A percentile compares a stretch with the other conserved stretches of the same genome.
Evolutionary conservation across 2,329 filamentous ascomycete genomes (phyloP).

Genomic region (Dactylella cylindrospora): DNA sequence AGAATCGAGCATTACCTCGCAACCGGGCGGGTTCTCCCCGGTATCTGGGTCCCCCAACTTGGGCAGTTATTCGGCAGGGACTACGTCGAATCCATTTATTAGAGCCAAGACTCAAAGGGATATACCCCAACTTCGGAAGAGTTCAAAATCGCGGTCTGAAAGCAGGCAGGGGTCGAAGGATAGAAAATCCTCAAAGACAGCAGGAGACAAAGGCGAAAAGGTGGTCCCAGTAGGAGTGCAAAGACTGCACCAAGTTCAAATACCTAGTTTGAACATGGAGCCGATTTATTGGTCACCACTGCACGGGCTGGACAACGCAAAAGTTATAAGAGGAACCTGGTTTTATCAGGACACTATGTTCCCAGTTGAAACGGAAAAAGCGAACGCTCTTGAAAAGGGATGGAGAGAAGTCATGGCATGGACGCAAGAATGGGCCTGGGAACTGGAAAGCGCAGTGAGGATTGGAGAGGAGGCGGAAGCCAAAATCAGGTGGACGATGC

Average conservation of each 20-base stretch:
- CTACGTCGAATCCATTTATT: conserved; percentile 42
- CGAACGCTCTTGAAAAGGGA: conserved; percentile 89
- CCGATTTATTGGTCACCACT: conserved; percentile 97
- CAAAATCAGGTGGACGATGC: conserved; percentile 63
- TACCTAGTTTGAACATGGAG: conserved; percentile 83
- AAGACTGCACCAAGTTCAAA: conserved; percentile 81
- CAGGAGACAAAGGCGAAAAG: conserved; percentile 49
- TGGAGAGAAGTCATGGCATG: conserved; percentile 84
- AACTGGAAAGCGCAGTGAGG: conserved; percentile 84
- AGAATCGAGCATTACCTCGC: conserved; percentile 39
- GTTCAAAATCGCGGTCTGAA: conserved; percentile 50
- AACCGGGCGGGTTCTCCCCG: conserved; percentile 12
- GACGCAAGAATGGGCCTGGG: conserved; percentile 89
- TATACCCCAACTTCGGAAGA: conserved; percentile 34
- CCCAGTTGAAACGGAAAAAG: conserved; percentile 78
- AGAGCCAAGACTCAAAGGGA: conserved; percentile 30
- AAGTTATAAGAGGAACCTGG: conserved; percentile 86
- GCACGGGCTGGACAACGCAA: conserved; percentile 70
- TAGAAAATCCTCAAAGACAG: conserved; percentile 23
- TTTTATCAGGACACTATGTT: conserved; percentile 96
- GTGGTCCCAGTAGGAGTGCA: conserved; percentile 85
- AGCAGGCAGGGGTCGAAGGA: conserved; percentile 45
- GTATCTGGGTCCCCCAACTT: conserved; percentile 28
- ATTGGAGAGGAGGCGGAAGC: conserved; percentile 87
- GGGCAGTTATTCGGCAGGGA: conserved; percentile 37